Conservation (phyloP, 148 eudicot species). For the Amaranthus hypochondriacus region DNA sequence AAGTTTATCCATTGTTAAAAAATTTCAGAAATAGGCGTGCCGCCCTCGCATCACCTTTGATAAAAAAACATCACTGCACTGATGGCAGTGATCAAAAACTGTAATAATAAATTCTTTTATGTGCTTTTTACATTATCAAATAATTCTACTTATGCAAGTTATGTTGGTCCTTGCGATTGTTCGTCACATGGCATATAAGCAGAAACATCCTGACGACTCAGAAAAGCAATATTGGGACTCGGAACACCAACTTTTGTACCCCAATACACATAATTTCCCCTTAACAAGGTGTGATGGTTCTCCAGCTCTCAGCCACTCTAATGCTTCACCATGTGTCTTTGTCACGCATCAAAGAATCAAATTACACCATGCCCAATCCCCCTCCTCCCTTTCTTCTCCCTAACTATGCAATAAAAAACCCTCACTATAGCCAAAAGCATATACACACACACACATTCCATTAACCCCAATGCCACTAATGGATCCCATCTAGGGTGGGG, state of each 20-base stretch:
- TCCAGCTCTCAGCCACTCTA: not conserved
- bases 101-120: not conserved
- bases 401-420: too few species aligned
- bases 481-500: too few species aligned
- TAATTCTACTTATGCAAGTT: not conserved
- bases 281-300: not conserved
- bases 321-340: too few species aligned
- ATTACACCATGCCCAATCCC: too few species aligned
- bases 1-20: slow-evolving; percentile 5
- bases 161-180: not conserved
- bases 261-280: not conserved
- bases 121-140: not conserved
- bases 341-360: too few species aligned
- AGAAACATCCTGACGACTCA: not conserved
- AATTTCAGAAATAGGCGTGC: not conserved
- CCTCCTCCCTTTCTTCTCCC: too few species aligned
- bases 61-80: too few species aligned
- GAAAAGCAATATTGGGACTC: not conserved
- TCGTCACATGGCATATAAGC: not conserved
- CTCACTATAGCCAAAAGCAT: too few species aligned
- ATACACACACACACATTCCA: too few species aligned
- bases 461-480: too few species aligned
- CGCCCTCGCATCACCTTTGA: not conserved
- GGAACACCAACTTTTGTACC: not conserved
- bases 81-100: not conserved